A percentile compares a stretch with the other conserved stretches of the same genome.
Evolutionary conservation across 768 basidiomycete genomes (phyloP).

Genomic region (Exsudoporus frostii): DNA sequence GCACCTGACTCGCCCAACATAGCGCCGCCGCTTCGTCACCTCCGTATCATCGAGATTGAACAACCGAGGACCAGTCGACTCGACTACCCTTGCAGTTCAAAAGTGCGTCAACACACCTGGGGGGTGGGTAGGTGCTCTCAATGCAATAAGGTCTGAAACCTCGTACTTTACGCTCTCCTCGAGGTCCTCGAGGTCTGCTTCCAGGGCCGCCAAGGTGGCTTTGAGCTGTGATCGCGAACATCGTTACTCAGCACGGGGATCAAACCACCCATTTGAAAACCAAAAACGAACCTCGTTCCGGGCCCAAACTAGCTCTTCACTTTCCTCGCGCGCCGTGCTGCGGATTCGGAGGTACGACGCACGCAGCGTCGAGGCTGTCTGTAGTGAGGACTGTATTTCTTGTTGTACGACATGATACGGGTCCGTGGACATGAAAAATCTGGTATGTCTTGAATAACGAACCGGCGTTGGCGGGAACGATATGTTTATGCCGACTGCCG

Average conservation of each 20-base stretch:
- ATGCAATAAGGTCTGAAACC: conserved; percentile 1
- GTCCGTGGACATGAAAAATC: conserved; percentile 54
- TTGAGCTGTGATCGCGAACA: conserved; percentile 48
- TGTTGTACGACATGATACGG: conserved; percentile 86
- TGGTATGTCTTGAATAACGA: too few species aligned
- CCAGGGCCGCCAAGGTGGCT: conserved; percentile 71
- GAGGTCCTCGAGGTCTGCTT: conserved; percentile 89
- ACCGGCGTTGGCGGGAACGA: too few species aligned
- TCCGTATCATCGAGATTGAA: conserved; percentile 82
- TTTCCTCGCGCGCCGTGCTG: conserved; percentile 68
- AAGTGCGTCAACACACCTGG: neutral
- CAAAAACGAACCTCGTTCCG: conserved; percentile 63
- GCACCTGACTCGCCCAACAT: conserved; percentile 68
- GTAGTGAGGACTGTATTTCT: conserved; percentile 75
- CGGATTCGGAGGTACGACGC: conserved; percentile 78
- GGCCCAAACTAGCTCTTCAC: conserved; percentile 79
- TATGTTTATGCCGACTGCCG: too few species aligned
- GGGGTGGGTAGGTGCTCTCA: neutral
- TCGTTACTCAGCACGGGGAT: neutral
- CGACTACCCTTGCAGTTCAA: conserved; percentile 64
- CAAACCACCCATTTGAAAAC: neutral
- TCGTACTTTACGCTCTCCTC: conserved; percentile 90
- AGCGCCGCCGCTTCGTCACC: conserved; percentile 69
- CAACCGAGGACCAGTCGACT: conserved; percentile 75
- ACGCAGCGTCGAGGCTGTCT: conserved; percentile 65